These are phyloP conservation scores for Rutstroemia sp. DNA, from an alignment of 2,329 filamentous ascomycete species.

Conservation along the genomic window DNA sequence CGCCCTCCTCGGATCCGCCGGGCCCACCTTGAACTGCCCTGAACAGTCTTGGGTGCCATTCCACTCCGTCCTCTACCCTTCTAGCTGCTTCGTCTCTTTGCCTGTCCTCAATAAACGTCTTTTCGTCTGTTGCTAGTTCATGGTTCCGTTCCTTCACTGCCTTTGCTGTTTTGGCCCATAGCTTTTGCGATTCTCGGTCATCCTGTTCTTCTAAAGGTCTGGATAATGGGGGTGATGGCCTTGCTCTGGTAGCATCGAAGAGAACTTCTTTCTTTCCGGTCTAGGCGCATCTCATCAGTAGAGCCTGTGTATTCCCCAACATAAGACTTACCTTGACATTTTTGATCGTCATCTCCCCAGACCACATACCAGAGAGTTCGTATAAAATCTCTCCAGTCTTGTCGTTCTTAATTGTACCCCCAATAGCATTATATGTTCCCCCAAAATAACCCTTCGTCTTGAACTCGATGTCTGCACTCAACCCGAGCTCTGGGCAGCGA, in stretches of 20 bases:
- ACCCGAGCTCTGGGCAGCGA: conserved; percentile 77
- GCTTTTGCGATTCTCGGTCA: conserved; percentile 78
- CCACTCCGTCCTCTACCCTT: conserved; percentile 67
- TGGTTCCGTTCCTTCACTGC: conserved; percentile 84
- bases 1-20: conserved; percentile 66
- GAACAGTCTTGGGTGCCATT: conserved; percentile 88
- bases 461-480: conserved; percentile 91
- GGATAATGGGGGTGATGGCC: conserved; percentile 64
- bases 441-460: conserved; percentile 98
- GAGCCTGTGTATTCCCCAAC: not conserved
- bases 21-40: conserved; percentile 63
- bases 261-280: conserved; percentile 84
- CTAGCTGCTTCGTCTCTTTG: conserved; percentile 84
- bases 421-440: conserved; percentile 93
- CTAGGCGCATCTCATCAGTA: conserved; percentile 37
- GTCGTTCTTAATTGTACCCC: conserved; percentile 82
- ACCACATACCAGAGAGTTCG: conserved; percentile 90
- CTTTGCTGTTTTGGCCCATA: conserved; percentile 76
- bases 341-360: conserved; percentile 89
- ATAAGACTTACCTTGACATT: conserved; percentile 56
- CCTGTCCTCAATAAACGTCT: conserved; percentile 89
- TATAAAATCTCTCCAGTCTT: conserved; percentile 81
- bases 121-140: conserved; percentile 83
- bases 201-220: conserved; percentile 80
- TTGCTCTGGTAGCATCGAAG: conserved; percentile 77